phyloP scores from a whole-genome alignment of 768 basidiomycete species.

The Postia placenta region DNA sequence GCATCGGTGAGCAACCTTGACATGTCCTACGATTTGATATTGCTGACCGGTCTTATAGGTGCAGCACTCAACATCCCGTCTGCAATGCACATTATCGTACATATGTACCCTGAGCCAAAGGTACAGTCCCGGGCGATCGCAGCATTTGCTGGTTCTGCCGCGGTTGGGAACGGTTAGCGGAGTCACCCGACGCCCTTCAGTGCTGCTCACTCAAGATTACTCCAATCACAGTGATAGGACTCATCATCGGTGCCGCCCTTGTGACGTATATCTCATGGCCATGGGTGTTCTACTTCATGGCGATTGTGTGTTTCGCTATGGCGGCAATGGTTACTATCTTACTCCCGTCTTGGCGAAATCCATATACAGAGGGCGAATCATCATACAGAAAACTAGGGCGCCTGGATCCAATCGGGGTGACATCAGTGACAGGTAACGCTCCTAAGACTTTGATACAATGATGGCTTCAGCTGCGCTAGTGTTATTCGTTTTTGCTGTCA shows the following conservation, averaged over 20 bases:
- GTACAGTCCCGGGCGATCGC: conserved; percentile 35
- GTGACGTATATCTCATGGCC: conserved; percentile 26
- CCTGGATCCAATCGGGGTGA: no score
- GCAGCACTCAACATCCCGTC: conserved; percentile 36
- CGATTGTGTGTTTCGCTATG: conserved; percentile 28
- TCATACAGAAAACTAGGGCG: no score
- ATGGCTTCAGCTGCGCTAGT: conserved; percentile 22
- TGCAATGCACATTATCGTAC: conserved; percentile 33
- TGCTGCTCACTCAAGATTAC: no score
- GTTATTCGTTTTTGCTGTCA: conserved; percentile 27
- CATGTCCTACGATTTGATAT: not conserved
- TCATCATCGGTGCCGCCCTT: conserved; percentile 27
- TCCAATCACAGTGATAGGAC: conserved; percentile 18
- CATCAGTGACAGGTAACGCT: no score
- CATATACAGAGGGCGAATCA: no score
- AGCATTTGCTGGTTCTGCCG: conserved; percentile 34
- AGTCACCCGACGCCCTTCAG: no score
- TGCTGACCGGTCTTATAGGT: conserved; percentile 10
- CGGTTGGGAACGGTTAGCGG: conserved; percentile 33
- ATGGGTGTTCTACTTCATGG: conserved; percentile 37
- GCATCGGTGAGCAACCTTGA: conserved; percentile 10
- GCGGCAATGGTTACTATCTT: conserved; percentile 4
- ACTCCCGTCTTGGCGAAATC: not conserved
- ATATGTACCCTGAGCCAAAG: conserved; percentile 34
- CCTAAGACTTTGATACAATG: no score